phyloP scores from a whole-genome alignment of 2,329 filamentous ascomycete genomes.

The Elsinoe ampelina region DNA sequence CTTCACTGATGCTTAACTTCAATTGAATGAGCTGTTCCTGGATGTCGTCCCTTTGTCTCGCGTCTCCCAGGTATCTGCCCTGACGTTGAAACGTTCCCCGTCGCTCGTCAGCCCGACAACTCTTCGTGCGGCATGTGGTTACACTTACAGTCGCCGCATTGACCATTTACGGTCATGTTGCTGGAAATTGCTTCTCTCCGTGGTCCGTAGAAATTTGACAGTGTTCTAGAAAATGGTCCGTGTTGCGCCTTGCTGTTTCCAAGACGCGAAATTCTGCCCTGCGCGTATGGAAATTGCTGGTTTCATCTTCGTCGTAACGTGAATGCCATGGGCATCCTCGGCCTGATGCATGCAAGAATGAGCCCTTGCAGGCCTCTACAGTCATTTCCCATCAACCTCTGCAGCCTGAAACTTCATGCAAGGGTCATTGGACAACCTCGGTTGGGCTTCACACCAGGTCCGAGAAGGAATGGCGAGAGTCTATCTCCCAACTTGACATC shows the following conservation, averaged over 20 bases:
- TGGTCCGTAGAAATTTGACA: constrained; percentile 10
- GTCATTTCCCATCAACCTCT: not conserved
- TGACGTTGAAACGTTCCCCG: not conserved
- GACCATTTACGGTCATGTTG: not conserved
- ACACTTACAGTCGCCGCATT: not conserved
- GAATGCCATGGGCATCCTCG: not conserved
- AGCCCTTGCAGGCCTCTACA: constrained; percentile 3
- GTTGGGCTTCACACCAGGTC: not conserved
- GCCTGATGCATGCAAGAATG: not conserved
- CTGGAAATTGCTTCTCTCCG: not conserved
- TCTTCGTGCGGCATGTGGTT: not conserved
- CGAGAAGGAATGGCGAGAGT: not conserved
- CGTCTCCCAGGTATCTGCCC: not conserved
- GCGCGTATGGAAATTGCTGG: not conserved
- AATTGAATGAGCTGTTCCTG: not conserved
- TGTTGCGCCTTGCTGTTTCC: not conserved
- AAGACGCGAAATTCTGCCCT: not conserved
- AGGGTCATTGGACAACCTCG: not conserved
- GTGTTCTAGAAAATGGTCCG: constrained; percentile 11
- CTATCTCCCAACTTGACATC: not conserved
- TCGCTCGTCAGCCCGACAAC: constrained; percentile 7
- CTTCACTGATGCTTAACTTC: no score
- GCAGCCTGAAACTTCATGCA: not conserved
- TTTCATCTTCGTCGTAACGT: not conserved
- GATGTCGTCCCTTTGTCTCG: not conserved